These are phyloP conservation scores for Chlamydomonas schloesseri DNA, from an alignment of 139 green algal genomes.

Conservation along the genomic window DNA sequence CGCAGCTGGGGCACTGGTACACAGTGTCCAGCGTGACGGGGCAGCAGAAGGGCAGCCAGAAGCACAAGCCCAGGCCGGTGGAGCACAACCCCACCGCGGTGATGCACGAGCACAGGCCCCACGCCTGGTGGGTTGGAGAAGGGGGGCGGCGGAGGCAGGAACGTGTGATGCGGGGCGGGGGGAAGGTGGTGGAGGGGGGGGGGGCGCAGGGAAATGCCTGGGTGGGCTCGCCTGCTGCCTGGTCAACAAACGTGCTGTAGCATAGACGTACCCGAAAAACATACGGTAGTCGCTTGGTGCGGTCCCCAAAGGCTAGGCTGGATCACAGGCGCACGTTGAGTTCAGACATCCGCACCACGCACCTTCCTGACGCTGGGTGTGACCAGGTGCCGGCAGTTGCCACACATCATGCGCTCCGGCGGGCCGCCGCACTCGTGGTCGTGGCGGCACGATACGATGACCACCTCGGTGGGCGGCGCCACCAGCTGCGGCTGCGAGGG, in stretches of 20 bases:
- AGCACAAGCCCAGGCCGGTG: not conserved
- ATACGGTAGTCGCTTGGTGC: too few relatives aligned
- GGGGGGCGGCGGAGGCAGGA: not conserved
- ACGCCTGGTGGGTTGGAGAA: too few relatives aligned
- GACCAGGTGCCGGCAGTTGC: not conserved
- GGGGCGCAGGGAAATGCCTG: too few relatives aligned
- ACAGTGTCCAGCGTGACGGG: slow-evolving; percentile 18
- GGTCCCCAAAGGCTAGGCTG: too few relatives aligned
- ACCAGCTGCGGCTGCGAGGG: not conserved
- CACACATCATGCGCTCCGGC: not conserved
- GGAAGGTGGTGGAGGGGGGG: too few relatives aligned
- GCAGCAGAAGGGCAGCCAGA: slow-evolving; percentile 27
- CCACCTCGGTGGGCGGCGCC: not conserved
- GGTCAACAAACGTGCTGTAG: too few relatives aligned
- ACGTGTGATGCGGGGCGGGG: too few relatives aligned
- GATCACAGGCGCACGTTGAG: too few relatives aligned
- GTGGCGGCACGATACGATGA: not conserved
- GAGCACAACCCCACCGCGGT: not conserved
- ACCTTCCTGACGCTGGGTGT: not conserved
- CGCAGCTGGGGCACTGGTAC: slow-evolving; percentile 17
- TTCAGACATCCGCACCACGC: too few relatives aligned
- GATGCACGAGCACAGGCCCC: slow-evolving; percentile 9
- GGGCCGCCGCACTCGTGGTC: not conserved
- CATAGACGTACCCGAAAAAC: too few relatives aligned
- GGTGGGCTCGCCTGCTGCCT: too few relatives aligned